A percentile compares a stretch with the other conserved stretches of the same genome.
Conservation (phyloP, 1,139 yeast genomes). For the Sugiyamaella castrensis region DNA sequence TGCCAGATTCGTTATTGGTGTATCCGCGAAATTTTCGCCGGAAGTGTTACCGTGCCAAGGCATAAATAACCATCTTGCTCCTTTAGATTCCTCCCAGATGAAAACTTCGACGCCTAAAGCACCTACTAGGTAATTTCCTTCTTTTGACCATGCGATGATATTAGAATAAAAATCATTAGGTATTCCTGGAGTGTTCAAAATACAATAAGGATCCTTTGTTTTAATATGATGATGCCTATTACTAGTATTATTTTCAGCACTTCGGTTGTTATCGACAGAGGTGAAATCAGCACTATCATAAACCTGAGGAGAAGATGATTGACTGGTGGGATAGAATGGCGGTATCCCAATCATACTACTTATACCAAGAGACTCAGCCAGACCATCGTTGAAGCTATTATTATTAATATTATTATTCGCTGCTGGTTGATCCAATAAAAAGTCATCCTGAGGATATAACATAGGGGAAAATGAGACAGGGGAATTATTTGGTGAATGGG, state of each 20-base stretch:
- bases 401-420: too few relatives aligned
- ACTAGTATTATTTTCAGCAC: not conserved
- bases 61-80: not conserved
- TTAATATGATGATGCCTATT: not conserved
- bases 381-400: too few relatives aligned
- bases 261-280: too few relatives aligned
- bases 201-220: not conserved
- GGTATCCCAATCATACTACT: too few relatives aligned
- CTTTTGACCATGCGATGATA: slow-evolving; percentile 5
- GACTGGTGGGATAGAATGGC: too few relatives aligned
- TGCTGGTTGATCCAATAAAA: too few relatives aligned
- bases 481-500: too few relatives aligned
- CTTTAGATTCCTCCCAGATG: not conserved
- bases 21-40: not conserved
- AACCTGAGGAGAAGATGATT: too few relatives aligned
- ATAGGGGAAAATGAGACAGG: too few relatives aligned
- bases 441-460: too few relatives aligned
- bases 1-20: slow-evolving; percentile 4
- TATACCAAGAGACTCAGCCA: too few relatives aligned
- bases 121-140: not conserved
- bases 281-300: too few relatives aligned
- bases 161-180: slow-evolving; percentile 9
- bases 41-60: slow-evolving; percentile 4
- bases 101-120: not conserved
- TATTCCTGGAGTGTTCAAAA: not conserved